phyloP scores from a whole-genome alignment of 306 rosid species.

The Glycyrrhiza uralensis region DNA sequence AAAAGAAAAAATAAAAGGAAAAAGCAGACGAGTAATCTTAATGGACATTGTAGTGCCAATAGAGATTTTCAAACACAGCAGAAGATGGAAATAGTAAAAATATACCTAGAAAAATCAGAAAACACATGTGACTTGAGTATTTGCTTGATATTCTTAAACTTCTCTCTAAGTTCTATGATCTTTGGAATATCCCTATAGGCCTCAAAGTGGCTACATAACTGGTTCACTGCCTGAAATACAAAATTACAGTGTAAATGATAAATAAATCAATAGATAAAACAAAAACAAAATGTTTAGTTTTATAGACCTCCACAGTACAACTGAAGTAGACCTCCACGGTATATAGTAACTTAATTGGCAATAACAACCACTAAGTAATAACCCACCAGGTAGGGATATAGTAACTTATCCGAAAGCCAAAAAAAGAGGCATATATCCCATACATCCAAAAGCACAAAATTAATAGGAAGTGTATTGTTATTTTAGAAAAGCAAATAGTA shows the following conservation, averaged over 20 bases:
- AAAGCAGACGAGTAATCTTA: neutral
- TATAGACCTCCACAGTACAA: neutral
- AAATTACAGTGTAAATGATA: slow-evolving; percentile 24
- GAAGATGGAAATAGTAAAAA: slow-evolving; percentile 12
- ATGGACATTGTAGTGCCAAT: neutral
- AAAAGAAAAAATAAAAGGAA: neutral
- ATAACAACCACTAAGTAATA: neutral
- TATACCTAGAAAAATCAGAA: slow-evolving; percentile 95
- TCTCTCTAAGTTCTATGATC: slow-evolving; percentile 97
- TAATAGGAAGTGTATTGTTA: neutral
- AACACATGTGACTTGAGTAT: slow-evolving; percentile 96
- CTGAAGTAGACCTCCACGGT: neutral
- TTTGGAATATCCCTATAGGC: slow-evolving; percentile 96
- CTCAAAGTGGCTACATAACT: slow-evolving; percentile 94
- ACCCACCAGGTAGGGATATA: neutral
- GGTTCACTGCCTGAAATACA: slow-evolving; percentile 91
- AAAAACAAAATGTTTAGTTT: neutral
- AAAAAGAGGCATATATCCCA: neutral
- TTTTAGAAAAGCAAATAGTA: neutral
- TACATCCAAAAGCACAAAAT: neutral
- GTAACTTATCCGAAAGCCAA: neutral
- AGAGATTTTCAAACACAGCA: slow-evolving; percentile 22
- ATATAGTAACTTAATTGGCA: neutral
- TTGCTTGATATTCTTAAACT: slow-evolving; percentile 96
- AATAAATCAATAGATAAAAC: slow-evolving; percentile 3